Percentiles rank a stretch among this genome's conserved stretches.
Evolutionary conservation across 352 stramenopile species (phyloP).

Genomic region (Blastocystis hominis): DNA sequence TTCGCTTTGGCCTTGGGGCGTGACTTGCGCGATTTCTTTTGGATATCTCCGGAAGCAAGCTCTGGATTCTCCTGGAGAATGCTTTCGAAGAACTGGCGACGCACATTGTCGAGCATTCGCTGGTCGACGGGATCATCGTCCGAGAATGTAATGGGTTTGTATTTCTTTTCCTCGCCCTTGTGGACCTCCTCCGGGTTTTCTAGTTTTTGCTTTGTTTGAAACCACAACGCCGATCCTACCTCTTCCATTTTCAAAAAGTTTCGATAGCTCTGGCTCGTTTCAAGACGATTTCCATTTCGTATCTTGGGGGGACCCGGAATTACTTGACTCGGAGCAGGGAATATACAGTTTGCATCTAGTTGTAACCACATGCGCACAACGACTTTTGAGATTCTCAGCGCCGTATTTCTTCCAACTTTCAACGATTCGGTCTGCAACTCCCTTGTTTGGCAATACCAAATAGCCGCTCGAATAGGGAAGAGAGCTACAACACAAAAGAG

Average conservation of each 20-base stretch:
- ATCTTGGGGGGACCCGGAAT: no score
- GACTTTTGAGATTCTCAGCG: not conserved
- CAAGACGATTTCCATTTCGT: not conserved
- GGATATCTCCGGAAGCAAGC: not conserved
- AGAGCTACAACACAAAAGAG: conserved; percentile 1
- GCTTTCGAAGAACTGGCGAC: not conserved
- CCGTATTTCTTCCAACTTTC: not conserved
- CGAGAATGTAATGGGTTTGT: not conserved
- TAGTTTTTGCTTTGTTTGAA: not conserved
- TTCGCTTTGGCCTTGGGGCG: not conserved
- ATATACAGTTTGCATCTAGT: not conserved
- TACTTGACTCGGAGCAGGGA: not conserved
- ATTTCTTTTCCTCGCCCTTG: not conserved
- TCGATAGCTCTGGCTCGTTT: not conserved
- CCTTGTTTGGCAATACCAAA: not conserved
- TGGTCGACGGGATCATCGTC: not conserved
- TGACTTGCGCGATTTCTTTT: no score
- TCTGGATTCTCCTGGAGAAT: not conserved
- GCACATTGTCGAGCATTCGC: not conserved
- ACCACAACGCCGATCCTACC: not conserved
- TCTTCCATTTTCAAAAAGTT: not conserved
- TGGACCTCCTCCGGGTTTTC: not conserved
- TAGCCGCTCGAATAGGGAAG: conserved; percentile 35
- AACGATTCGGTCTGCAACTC: not conserved
- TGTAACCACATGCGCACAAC: not conserved